A percentile compares a stretch with the other conserved stretches of the same genome.
Evolutionary conservation across 2,329 filamentous ascomycete genomes (phyloP).

Genomic region (Phyllachora maydis): DNA sequence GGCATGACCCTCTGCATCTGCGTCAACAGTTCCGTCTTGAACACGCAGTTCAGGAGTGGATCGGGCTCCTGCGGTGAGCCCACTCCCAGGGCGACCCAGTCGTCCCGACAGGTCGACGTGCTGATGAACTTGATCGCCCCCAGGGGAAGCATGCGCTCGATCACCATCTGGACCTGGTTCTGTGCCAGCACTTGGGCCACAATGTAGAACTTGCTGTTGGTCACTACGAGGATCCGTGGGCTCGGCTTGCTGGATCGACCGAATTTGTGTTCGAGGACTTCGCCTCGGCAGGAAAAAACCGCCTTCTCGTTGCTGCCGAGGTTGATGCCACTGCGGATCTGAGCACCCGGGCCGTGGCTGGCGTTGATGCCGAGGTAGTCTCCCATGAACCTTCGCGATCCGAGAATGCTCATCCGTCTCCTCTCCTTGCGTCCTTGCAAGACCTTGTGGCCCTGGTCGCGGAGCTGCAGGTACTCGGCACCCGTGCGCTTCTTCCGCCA

Average conservation of each 20-base stretch:
- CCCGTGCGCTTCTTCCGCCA: conserved; percentile 89
- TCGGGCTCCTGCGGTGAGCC: conserved; percentile 85
- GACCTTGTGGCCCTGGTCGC: conserved; percentile 71
- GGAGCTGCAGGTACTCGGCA: conserved; percentile 69
- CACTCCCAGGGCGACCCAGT: conserved; percentile 89
- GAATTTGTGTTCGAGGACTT: conserved; percentile 83
- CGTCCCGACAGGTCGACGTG: conserved; percentile 64
- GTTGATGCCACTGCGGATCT: conserved; percentile 56
- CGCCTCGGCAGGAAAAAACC: conserved; percentile 79
- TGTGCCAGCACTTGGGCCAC: conserved; percentile 70
- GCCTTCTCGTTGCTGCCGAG: conserved; percentile 53
- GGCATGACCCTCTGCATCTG: conserved; percentile 68
- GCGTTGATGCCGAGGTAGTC: conserved; percentile 88
- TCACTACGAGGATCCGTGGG: conserved; percentile 68
- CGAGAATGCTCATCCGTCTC: conserved; percentile 73
- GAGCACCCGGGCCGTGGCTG: conserved; percentile 54
- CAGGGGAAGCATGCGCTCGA: conserved; percentile 65
- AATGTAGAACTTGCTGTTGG: conserved; percentile 72
- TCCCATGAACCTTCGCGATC: conserved; percentile 79
- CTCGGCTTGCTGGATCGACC: conserved; percentile 88
- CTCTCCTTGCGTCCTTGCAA: conserved; percentile 78
- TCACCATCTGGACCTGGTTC: conserved; percentile 57
- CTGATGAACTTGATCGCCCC: conserved; percentile 79
- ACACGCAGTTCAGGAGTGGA: conserved; percentile 76
- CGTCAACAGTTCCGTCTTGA: conserved; percentile 96